phyloP scores from a whole-genome alignment of 139 green algal genomes.

The Gonium pectorale region DNA sequence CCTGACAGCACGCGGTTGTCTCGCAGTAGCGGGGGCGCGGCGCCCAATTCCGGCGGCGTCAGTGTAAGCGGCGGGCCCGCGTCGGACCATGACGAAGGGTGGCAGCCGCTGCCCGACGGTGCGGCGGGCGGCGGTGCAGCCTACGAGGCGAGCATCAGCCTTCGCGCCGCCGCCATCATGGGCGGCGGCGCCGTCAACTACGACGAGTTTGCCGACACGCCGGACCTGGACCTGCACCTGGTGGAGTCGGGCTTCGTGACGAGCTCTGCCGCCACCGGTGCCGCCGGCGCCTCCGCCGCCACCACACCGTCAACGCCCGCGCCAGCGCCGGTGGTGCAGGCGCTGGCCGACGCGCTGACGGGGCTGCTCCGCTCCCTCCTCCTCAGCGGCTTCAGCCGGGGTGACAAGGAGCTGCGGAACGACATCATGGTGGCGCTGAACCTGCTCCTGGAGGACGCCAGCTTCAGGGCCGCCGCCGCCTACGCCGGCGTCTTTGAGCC shows the following conservation, averaged over 20 bases:
- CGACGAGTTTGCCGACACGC: slow-evolving; percentile 7
- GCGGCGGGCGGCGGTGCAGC: not conserved
- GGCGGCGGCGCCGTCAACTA: not conserved
- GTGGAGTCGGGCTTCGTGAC: too few species aligned
- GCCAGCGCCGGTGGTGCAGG: slow-evolving; percentile 19
- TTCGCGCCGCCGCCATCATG: not conserved
- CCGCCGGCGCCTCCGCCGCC: too few species aligned
- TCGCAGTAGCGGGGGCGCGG: too few species aligned
- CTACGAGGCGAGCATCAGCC: not conserved
- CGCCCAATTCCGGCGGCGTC: too few species aligned
- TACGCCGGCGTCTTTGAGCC: slow-evolving; percentile 42
- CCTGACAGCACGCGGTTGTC: too few species aligned
- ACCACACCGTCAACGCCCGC: not conserved
- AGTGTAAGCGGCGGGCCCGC: too few species aligned
- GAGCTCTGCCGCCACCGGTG: not conserved
- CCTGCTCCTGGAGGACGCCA: slow-evolving; percentile 42
- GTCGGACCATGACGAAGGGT: not conserved
- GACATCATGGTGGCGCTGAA: slow-evolving; percentile 56
- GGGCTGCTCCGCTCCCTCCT: slow-evolving; percentile 43
- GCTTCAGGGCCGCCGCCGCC: slow-evolving; percentile 22
- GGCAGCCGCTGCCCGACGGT: not conserved
- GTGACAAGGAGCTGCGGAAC: slow-evolving; percentile 68
- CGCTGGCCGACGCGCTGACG: slow-evolving; percentile 37
- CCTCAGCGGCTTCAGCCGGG: slow-evolving; percentile 39
- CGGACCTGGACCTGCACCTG: not conserved